Conservation (phyloP, 257 asterid genomes). For the Nicotiana knightiana region DNA sequence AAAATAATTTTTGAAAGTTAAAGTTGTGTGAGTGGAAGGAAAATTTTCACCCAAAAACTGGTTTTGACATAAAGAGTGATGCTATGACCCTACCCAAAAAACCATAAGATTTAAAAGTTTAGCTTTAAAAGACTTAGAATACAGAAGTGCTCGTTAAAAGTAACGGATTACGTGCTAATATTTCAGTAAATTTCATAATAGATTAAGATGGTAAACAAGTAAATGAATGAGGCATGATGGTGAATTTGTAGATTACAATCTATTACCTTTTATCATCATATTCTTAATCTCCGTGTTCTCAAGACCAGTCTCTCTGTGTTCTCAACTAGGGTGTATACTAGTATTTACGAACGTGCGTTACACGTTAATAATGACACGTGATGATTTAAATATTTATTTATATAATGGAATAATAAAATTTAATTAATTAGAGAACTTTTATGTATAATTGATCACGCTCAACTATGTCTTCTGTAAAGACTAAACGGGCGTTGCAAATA, state of each 20-base stretch:
- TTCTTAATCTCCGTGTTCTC: constrained; percentile 84
- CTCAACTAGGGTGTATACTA: too few species aligned
- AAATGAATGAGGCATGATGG: constrained; percentile 6
- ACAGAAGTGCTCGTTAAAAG: neutral
- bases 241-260: constrained; percentile 14
- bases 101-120: neutral
- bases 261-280: constrained; percentile 82
- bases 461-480: too few species aligned
- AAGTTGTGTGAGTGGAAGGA: too few species aligned
- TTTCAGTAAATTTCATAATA: neutral
- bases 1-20: too few species aligned
- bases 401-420: too few species aligned
- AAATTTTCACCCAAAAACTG: too few species aligned
- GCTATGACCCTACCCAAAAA: neutral
- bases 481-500: too few species aligned
- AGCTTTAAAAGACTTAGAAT: neutral
- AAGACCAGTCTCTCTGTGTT: constrained; percentile 77
- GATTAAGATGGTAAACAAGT: neutral
- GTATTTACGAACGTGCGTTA: too few species aligned
- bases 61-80: neutral
- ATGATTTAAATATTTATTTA: too few species aligned
- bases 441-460: too few species aligned
- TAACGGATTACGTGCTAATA: neutral
- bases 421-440: too few species aligned
- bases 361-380: too few species aligned